These are phyloP conservation scores for Teratosphaeria zuluensis DNA, from an alignment of 2,329 filamentous ascomycete genomes.

Conservation along the genomic window DNA sequence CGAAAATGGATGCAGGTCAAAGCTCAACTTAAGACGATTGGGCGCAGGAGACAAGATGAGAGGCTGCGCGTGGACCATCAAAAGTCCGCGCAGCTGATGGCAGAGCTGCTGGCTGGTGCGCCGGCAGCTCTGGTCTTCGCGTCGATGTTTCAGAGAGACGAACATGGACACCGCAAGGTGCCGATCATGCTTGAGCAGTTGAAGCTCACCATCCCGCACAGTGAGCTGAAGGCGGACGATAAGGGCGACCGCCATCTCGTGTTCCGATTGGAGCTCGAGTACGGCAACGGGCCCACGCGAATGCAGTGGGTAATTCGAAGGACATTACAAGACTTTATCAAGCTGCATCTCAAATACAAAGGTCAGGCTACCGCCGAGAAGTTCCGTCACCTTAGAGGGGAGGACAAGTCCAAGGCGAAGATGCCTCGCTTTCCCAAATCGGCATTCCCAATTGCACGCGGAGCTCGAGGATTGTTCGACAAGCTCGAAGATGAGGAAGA, in stretches of 20 bases:
- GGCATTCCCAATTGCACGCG: conserved; percentile 80
- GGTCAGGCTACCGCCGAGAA: conserved; percentile 75
- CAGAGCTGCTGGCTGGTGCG: conserved; percentile 82
- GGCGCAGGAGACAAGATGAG: conserved; percentile 73
- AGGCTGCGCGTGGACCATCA: conserved; percentile 80
- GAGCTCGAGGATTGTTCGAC: conserved; percentile 45
- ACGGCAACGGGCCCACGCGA: conserved; percentile 85
- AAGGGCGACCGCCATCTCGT: conserved; percentile 62
- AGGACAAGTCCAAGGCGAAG: conserved; percentile 58
- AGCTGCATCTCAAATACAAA: conserved; percentile 89
- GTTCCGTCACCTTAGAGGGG: conserved; percentile 60
- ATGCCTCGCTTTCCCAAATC: conserved; percentile 84
- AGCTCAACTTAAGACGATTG: conserved; percentile 69
- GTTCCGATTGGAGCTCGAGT: conserved; percentile 88
- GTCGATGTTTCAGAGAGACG: conserved; percentile 95
- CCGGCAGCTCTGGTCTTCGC: conserved; percentile 90
- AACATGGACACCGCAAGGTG: conserved; percentile 89
- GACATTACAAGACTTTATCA: conserved; percentile 80
- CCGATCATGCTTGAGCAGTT: conserved; percentile 92
- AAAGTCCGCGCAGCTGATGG: conserved; percentile 94
- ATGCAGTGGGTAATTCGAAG: conserved; percentile 95
- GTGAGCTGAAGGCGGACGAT: conserved; percentile 54
- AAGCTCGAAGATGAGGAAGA: conserved; percentile 71
- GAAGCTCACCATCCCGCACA: conserved; percentile 78
- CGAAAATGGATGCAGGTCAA: conserved; percentile 92